A percentile compares a stretch with the other conserved stretches of the same genome.
Conservation (phyloP, 2,329 filamentous ascomycete species). For the Dactylonectria macrodidyma region DNA sequence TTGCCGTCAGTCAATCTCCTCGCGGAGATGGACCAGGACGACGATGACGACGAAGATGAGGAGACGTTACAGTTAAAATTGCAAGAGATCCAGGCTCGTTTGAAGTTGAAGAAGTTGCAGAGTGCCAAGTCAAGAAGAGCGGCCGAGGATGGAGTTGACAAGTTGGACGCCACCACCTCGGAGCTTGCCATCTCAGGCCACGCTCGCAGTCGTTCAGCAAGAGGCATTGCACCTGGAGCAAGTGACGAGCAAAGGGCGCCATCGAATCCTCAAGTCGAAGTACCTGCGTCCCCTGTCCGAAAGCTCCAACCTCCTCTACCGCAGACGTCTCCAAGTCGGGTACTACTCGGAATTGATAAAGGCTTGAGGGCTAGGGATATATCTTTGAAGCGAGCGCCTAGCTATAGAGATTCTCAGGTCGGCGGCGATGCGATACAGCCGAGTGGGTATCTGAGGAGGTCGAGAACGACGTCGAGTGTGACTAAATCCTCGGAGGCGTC, state of each 20-base stretch:
- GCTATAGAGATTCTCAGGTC: slow-evolving; percentile 52
- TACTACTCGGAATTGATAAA: slow-evolving; percentile 91
- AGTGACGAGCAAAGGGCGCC: slow-evolving; percentile 37
- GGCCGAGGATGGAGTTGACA: slow-evolving; percentile 36
- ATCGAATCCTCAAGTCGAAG: slow-evolving; percentile 70
- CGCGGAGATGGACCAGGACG: slow-evolving; percentile 50
- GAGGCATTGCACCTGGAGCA: slow-evolving; percentile 47
- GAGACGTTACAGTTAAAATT: slow-evolving; percentile 90
- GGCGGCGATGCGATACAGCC: slow-evolving; percentile 36
- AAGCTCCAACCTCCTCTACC: slow-evolving; percentile 64
- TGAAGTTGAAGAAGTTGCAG: slow-evolving; percentile 90
- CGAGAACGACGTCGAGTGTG: slow-evolving; percentile 56
- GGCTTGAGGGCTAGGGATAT: slow-evolving; percentile 85
- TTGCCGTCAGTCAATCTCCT: slow-evolving; percentile 51
- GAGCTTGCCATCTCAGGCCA: slow-evolving; percentile 44
- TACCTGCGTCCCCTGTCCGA: slow-evolving; percentile 82
- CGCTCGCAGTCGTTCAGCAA: slow-evolving; percentile 38
- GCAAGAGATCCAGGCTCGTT: slow-evolving; percentile 87
- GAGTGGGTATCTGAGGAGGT: slow-evolving; percentile 62
- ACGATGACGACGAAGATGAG: slow-evolving; percentile 83
- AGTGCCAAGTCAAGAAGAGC: slow-evolving; percentile 58
- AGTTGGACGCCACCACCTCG: slow-evolving; percentile 36
- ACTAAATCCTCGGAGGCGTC: slow-evolving; percentile 48
- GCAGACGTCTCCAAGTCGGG: slow-evolving; percentile 82
- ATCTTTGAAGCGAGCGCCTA: slow-evolving; percentile 83